Conservation (phyloP, 495 filamentous ascomycete genomes). For the Cudoniella acicularis region DNA sequence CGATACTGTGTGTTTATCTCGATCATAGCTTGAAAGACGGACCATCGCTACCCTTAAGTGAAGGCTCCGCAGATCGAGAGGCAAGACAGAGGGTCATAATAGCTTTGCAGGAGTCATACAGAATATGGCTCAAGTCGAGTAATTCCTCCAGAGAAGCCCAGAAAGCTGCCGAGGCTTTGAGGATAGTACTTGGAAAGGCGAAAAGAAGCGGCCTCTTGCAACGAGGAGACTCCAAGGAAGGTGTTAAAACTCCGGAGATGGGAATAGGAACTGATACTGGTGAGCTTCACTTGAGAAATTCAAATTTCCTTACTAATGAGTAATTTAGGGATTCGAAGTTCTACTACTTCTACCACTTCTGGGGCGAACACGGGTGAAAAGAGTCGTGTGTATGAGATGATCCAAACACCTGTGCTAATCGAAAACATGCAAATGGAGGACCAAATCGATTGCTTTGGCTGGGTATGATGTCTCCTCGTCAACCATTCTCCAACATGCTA, state of each 20-base stretch:
- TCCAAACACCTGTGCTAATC: no score
- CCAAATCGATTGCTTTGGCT: neutral
- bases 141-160: neutral
- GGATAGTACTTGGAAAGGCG: neutral
- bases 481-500: neutral
- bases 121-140: neutral
- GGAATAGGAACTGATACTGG: no score
- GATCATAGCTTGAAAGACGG: neutral
- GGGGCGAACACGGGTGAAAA: no score
- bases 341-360: no score
- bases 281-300: no score
- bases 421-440: neutral
- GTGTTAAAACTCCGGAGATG: no score
- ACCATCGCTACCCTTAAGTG: neutral
- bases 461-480: neutral
- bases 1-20: conserved; percentile 36
- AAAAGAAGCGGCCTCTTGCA: neutral
- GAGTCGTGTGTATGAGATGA: no score
- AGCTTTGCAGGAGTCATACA: conserved; percentile 27
- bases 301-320: no score
- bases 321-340: no score
- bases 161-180: neutral
- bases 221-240: neutral
- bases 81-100: conserved; percentile 42
- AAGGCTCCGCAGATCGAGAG: neutral